Percentiles rank a stretch among this genome's conserved stretches.
phyloP scores from a whole-genome alignment of 2,329 filamentous ascomycete species.

The Scopulariopsis brevicaulis region DNA sequence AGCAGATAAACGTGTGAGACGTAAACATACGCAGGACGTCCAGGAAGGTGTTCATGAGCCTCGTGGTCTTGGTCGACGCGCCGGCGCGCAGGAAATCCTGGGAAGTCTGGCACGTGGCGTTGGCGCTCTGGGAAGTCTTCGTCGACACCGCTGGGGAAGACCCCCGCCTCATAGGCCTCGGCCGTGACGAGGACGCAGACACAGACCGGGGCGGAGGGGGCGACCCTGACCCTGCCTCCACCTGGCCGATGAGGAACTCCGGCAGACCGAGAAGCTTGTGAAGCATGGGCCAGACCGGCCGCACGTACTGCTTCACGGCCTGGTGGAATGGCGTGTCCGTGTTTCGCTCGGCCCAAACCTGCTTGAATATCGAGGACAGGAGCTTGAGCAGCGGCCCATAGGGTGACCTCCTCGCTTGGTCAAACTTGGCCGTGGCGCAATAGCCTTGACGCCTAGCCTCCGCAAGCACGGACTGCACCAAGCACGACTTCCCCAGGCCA shows the following conservation, averaged over 20 bases:
- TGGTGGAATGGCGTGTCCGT: slow-evolving; percentile 54
- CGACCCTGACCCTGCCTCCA: slow-evolving; percentile 16
- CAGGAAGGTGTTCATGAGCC: slow-evolving; percentile 78
- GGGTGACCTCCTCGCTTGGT: slow-evolving; percentile 46
- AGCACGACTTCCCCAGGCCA: slow-evolving; percentile 53
- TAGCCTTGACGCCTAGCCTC: slow-evolving; percentile 52
- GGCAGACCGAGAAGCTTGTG: slow-evolving; percentile 51
- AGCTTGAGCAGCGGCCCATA: slow-evolving; percentile 54
- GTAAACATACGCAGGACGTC: slow-evolving; percentile 77
- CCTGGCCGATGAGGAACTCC: slow-evolving; percentile 55
- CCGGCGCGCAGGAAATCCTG: slow-evolving; percentile 50
- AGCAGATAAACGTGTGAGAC: slow-evolving; percentile 74
- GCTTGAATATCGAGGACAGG: slow-evolving; percentile 55
- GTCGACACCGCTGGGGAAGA: slow-evolving; percentile 9
- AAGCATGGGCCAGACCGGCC: slow-evolving; percentile 52
- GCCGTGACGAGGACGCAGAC: not conserved
- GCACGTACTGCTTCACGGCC: slow-evolving; percentile 48
- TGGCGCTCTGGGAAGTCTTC: slow-evolving; percentile 18
- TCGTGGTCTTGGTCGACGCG: slow-evolving; percentile 51
- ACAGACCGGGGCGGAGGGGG: not conserved
- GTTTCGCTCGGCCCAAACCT: slow-evolving; percentile 56
- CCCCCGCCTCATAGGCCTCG: not conserved
- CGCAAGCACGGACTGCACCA: slow-evolving; percentile 50
- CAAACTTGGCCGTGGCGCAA: slow-evolving; percentile 56
- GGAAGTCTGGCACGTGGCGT: slow-evolving; percentile 35